A percentile compares a stretch with the other conserved stretches of the same genome.
These are phyloP conservation scores for Ogataea chonburiensis DNA, from an alignment of 805 yeast species.

Conservation along the genomic window DNA sequence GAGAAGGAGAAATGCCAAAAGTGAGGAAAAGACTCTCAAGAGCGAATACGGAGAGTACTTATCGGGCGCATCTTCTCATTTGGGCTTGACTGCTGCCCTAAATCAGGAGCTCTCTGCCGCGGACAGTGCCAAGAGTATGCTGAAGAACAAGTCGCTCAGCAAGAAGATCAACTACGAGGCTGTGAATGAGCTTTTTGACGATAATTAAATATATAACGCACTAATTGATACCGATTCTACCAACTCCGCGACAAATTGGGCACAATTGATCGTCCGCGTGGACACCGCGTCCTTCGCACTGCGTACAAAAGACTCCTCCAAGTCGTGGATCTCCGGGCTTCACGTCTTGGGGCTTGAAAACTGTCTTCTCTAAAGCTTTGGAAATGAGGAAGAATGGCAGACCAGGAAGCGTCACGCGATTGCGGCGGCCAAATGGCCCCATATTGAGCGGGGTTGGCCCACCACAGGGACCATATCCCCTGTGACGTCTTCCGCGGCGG, in stretches of 20 bases:
- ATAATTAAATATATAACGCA: slow-evolving; percentile 13
- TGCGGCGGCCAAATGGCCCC: no score
- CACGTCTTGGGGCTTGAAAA: no score
- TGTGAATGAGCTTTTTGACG: slow-evolving; percentile 52
- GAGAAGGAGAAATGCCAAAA: slow-evolving; percentile 31
- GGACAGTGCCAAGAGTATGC: slow-evolving; percentile 74
- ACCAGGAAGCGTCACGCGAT: no score
- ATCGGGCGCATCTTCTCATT: slow-evolving; percentile 22
- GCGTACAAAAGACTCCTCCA: slow-evolving; percentile 52
- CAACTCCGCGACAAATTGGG: slow-evolving; percentile 1
- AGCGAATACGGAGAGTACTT: slow-evolving; percentile 29
- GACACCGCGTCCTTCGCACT: slow-evolving; percentile 2
- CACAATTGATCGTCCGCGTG: neutral
- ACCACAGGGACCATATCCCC: no score
- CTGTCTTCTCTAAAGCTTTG: neutral
- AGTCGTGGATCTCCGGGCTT: slow-evolving; percentile 63
- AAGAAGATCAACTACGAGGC: slow-evolving; percentile 89
- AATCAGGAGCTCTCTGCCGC: slow-evolving; percentile 62
- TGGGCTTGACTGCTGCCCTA: slow-evolving; percentile 41
- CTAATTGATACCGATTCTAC: slow-evolving; percentile 1
- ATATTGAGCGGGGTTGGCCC: no score
- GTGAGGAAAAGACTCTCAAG: slow-evolving; percentile 31
- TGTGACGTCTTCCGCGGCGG: no score
- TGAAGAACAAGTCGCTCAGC: slow-evolving; percentile 73
- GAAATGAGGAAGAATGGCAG: neutral